Evolutionary conservation across 441 rosid species (phyloP), one percentile per base, ranked within the genome.

Genomic region (Rhodomyrtus psidioides): DNA sequence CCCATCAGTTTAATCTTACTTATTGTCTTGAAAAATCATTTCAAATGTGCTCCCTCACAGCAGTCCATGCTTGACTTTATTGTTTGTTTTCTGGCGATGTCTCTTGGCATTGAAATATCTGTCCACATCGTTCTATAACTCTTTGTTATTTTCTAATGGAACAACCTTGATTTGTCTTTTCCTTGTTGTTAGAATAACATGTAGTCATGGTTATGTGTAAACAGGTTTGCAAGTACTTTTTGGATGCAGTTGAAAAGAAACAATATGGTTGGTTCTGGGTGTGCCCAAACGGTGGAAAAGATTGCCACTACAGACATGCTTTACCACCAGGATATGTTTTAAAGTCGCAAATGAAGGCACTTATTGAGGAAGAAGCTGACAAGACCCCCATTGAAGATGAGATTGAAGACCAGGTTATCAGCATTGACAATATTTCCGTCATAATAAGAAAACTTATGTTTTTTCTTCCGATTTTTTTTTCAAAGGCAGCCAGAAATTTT

Each of bases 231-330:
- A 97, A 97, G 87, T 88, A 94, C 89, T 97, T 97, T 89, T 88
- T 97, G 91, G 99, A 97, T 16, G 98, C 98, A 9, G 99, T 97
- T 84, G 97, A 95, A 89, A 94, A 92, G 93, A 94, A 94, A 88
- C 96, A 94, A 55, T 94, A 94, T 90, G 99, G 99, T 83, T 97
- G 98, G 99, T 97, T 96, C 87, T 97, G 99, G 99, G 93, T 19
- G 34, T 97, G 98, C 86, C 99, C 99, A 84, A 97, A 94, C 86
- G 99, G 98, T 65, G 93, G 90, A 55, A 92, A 91, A 90, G 95
- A 94, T 53, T 97, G 98, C 91, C 98, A 95, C 85, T 97, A 97
- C 88, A 94, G 99, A 62, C 99, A 97, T 89, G 98, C 99, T 44
- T 97, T 97, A 91, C 99, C 99, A 83, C 98, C 98, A 42, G 98